phyloP scores from a whole-genome alignment of 2,329 filamentous ascomycete species.

The Fusarium sp. region DNA sequence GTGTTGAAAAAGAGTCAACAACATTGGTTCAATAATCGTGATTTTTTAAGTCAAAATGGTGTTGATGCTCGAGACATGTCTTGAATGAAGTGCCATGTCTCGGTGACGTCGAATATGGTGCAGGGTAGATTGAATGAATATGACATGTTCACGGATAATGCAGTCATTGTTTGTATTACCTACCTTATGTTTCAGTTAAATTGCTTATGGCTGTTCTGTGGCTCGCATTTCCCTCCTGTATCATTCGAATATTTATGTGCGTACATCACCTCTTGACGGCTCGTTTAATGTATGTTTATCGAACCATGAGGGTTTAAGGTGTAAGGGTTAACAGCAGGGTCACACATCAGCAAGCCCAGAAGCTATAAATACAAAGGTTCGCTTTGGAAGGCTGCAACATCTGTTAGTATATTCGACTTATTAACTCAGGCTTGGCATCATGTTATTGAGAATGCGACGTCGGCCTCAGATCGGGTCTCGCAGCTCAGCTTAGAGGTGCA shows the following conservation, averaged over 20 bases:
- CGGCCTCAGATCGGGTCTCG: background rate
- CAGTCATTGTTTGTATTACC: background rate
- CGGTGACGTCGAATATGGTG: slow-evolving; percentile 23
- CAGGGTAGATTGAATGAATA: slow-evolving; percentile 16
- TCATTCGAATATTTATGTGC: too few relatives aligned
- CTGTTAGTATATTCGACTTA: too few relatives aligned
- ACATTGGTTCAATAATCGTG: background rate
- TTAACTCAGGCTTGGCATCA: background rate
- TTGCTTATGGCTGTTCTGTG: background rate
- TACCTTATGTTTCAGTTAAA: background rate
- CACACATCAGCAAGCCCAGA: background rate
- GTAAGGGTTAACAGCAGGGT: rapidly evolving
- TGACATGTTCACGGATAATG: background rate
- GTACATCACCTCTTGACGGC: too few relatives aligned
- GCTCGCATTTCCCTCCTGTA: background rate
- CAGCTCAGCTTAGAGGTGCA: background rate
- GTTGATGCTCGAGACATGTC: background rate
- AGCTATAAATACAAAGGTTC: background rate
- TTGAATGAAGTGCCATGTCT: slow-evolving; percentile 3
- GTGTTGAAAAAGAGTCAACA: background rate
- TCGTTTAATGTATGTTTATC: background rate
- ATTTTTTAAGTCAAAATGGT: background rate
- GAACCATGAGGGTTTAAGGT: background rate
- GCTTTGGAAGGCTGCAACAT: background rate
- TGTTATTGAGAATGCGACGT: background rate